These are phyloP conservation scores for Brettanomyces naardenensis DNA, from an alignment of 805 yeast species.

Conservation along the genomic window DNA sequence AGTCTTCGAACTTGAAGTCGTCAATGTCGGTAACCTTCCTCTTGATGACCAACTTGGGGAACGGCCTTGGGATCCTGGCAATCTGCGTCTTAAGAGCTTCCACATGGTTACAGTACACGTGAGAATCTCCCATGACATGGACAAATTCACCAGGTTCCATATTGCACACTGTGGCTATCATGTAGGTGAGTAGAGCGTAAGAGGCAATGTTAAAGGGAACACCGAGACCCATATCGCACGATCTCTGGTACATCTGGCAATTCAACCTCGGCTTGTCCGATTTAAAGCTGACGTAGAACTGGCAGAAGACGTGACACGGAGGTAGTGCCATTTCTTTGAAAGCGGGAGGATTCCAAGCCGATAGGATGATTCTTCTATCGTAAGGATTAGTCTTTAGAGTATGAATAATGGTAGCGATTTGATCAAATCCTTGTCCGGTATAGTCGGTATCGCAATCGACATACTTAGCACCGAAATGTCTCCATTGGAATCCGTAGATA, in stretches of 20 bases:
- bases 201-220: conserved; percentile 98
- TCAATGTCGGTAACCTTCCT: conserved; percentile 68
- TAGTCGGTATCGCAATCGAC: conserved; percentile 82
- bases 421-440: conserved; percentile 84
- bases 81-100: conserved; percentile 84
- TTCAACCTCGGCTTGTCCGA: conserved; percentile 56
- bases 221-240: conserved; percentile 99
- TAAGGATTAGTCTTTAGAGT: conserved; percentile 83
- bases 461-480: conserved; percentile 96
- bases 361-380: conserved; percentile 87
- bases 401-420: conserved; percentile 69
- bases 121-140: conserved; percentile 96
- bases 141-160: conserved; percentile 94
- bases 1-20: conserved; percentile 84
- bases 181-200: conserved; percentile 82
- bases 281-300: conserved; percentile 77
- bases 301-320: conserved; percentile 96
- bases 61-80: conserved; percentile 61
- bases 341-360: conserved; percentile 99
- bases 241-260: conserved; percentile 88
- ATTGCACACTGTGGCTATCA: conserved; percentile 94
- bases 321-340: conserved; percentile 93
- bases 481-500: conserved; percentile 98
- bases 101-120: conserved; percentile 87
- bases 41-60: conserved; percentile 72